Percentiles rank a stretch among this genome's conserved stretches.
Conservation (phyloP, 305 asterid species). For the Andrographis paniculata region DNA sequence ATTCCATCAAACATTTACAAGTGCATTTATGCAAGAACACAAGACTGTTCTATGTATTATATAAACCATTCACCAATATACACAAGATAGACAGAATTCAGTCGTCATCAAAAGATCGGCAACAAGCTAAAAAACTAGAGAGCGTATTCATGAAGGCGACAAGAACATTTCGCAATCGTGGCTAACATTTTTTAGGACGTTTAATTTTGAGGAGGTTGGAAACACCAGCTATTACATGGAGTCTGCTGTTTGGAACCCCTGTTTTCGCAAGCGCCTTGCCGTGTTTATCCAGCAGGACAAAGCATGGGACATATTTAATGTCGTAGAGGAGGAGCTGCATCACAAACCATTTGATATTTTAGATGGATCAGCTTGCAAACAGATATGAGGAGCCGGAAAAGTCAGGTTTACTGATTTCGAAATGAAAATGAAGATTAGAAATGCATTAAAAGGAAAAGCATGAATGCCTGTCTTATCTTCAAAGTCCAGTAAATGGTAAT, state of each 20-base stretch:
- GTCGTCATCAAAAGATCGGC: no score
- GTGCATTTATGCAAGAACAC: no score
- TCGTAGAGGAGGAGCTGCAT: slow-evolving; percentile 83
- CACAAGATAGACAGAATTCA: no score
- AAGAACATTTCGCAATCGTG: no score
- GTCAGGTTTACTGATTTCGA: neutral
- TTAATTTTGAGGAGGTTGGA: slow-evolving; percentile 75
- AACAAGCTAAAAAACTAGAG: no score
- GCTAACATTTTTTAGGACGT: no score
- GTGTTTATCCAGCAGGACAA: slow-evolving; percentile 64
- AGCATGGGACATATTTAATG: slow-evolving; percentile 87
- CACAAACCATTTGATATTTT: slow-evolving; percentile 1
- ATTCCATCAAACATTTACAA: no score
- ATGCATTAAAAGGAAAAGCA: neutral
- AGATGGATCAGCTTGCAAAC: slow-evolving; percentile 4
- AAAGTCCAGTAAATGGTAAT: no score
- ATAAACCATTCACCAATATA: no score
- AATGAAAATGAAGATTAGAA: neutral
- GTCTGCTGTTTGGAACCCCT: slow-evolving; percentile 69
- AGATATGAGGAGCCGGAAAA: neutral
- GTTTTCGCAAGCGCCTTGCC: slow-evolving; percentile 84
- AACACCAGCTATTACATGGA: slow-evolving; percentile 77
- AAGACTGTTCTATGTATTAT: no score
- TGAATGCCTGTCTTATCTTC: no score
- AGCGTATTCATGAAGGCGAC: no score